Evolutionary conservation across 495 filamentous ascomycete genomes (phyloP), one percentile per base, ranked within the genome.

Genomic region (Cladorrhinum samala): DNA sequence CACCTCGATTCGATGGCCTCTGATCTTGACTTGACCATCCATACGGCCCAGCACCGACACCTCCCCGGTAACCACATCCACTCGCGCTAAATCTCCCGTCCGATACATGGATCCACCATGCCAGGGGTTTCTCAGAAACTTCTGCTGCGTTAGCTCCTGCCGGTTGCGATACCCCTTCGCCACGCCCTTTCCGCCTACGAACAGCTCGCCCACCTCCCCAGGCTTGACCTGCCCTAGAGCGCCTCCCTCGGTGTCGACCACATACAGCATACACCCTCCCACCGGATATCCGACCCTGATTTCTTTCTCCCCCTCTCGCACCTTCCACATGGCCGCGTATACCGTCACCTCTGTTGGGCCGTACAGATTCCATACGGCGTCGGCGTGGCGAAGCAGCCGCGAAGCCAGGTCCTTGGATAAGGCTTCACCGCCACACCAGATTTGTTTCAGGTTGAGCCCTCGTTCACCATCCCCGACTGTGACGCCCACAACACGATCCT

Each of bases 271-370:
- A 9, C 85, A 84, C 48, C 88, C 86, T 43, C 77, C 74, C 49
- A 89, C 82, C 38, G 84, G 84, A 11, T 74, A 73, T 1, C 87
- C 87, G 52, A 91, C 88, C 64, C 89, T 87, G 9, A 83, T 79
- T 8, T 83, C 73, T 50, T 84, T 87, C 20, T 80, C 83, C 16
- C 25, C n/a, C 9, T 42, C n/a, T n/a, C n/a, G 14, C 46, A 79
- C 76, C 37, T 65, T 65, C 7, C 76, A 76, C 39, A 89, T 81
- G 43, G 79, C 76, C 25, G 80, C 77, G 57, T 82, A 85, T 54
- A 89, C 88, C 0, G 87, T 88, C 13, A 79, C 79, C 62, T 91
- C 87, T 0, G 85, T 89, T 2, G 87, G 87, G 9, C 87, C 87
- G 58, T 73, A 78, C 50, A 75, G 76, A 56, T 84, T 84, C 49